A percentile compares a stretch with the other conserved stretches of the same genome.
phyloP scores from a whole-genome alignment of 345 rosid species.

The Boechera divaricarpa region DNA sequence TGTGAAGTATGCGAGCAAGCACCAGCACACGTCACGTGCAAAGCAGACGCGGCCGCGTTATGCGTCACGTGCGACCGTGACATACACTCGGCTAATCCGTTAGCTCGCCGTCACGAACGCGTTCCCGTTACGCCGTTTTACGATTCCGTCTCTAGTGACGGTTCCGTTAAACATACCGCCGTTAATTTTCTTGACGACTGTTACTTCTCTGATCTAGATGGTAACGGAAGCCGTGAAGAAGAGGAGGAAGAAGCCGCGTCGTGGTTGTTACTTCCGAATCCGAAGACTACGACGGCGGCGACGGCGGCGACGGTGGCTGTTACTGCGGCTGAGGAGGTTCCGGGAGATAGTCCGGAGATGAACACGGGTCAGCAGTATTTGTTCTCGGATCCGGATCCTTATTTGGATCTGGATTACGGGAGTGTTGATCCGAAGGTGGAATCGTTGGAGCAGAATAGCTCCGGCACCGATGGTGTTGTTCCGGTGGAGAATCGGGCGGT shows the following conservation, averaged over 20 bases:
- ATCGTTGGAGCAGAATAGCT: slow-evolving; percentile 71
- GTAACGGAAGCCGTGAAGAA: slow-evolving; percentile 55
- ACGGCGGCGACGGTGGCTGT: not conserved
- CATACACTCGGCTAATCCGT: slow-evolving; percentile 94
- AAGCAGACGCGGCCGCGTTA: slow-evolving; percentile 98
- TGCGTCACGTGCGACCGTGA: slow-evolving; percentile 95
- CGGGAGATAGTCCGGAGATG: slow-evolving; percentile 57
- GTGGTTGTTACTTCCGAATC: slow-evolving; percentile 80
- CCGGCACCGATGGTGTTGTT: slow-evolving; percentile 88
- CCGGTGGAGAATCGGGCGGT: slow-evolving; percentile 61
- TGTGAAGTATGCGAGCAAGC: slow-evolving; percentile 99
- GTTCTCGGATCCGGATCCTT: slow-evolving; percentile 80
- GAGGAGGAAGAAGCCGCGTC: slow-evolving; percentile 97
- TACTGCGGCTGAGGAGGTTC: slow-evolving; percentile 14
- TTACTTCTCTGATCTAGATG: slow-evolving; percentile 57
- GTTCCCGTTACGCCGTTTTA: slow-evolving; percentile 79
- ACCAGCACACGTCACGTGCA: slow-evolving; percentile 96
- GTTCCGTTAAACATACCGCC: slow-evolving; percentile 47
- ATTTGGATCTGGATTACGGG: slow-evolving; percentile 72
- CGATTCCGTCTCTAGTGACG: slow-evolving; percentile 54
- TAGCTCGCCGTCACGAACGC: slow-evolving; percentile 94
- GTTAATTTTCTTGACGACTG: slow-evolving; percentile 64
- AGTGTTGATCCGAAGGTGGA: slow-evolving; percentile 69
- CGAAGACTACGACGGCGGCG: slow-evolving; percentile 45
- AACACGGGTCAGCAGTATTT: slow-evolving; percentile 67